phyloP scores from a whole-genome alignment of 805 yeast genomes.

The Candida montana region DNA sequence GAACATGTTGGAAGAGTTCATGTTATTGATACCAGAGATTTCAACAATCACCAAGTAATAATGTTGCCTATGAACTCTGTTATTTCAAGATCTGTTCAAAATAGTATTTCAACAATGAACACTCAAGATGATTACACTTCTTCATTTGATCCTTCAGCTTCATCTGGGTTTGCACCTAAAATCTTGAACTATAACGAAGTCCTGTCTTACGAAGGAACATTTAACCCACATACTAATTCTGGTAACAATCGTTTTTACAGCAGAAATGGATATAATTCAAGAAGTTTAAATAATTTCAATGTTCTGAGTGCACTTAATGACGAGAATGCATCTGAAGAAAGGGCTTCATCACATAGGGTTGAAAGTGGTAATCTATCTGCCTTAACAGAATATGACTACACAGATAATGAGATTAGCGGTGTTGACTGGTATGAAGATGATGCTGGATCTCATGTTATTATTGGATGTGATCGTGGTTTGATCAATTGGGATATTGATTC shows the following conservation, averaged over 20 bases:
- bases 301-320: slow-evolving; percentile 21
- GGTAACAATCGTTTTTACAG: background rate
- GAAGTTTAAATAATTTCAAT: slow-evolving; percentile 22
- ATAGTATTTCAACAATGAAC: slow-evolving; percentile 7
- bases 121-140: background rate
- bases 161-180: slow-evolving; percentile 14
- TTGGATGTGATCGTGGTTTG: slow-evolving; percentile 66
- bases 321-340: slow-evolving; percentile 8
- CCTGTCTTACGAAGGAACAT: slow-evolving; percentile 17
- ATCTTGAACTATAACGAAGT: slow-evolving; percentile 23
- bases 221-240: background rate
- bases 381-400: slow-evolving; percentile 21
- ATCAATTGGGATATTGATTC: slow-evolving; percentile 65
- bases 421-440: slow-evolving; percentile 49
- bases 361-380: slow-evolving; percentile 1
- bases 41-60: slow-evolving; percentile 70
- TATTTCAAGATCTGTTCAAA: slow-evolving; percentile 2
- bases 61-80: slow-evolving; percentile 44
- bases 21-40: slow-evolving; percentile 71
- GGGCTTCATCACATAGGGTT: slow-evolving; percentile 1
- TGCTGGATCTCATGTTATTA: slow-evolving; percentile 47
- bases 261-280: slow-evolving; percentile 14
- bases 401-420: slow-evolving; percentile 53
- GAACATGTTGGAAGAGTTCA: slow-evolving; percentile 90
- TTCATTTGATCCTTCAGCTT: background rate